These are phyloP conservation scores for Coemansia sp. DNA, from an alignment of 192 early-diverging fungal species.

Conservation along the genomic window DNA sequence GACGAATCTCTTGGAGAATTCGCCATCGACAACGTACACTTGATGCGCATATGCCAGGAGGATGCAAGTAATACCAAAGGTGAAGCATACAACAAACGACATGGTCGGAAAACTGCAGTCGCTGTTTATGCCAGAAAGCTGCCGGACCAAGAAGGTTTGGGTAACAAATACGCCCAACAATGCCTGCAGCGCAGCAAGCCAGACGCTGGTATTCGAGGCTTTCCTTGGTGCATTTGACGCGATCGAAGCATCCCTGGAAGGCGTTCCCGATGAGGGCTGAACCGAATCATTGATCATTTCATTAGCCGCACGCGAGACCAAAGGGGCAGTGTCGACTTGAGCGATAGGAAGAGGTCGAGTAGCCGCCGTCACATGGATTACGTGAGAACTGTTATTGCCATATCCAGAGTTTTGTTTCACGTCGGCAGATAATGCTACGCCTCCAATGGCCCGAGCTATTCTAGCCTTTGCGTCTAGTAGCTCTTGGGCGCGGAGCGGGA, in stretches of 20 bases:
- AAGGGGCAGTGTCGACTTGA: not conserved
- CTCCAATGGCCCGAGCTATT: not conserved
- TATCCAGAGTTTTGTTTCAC: not conserved
- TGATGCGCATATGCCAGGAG: constrained; percentile 30
- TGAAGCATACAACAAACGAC: not conserved
- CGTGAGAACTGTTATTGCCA: not conserved
- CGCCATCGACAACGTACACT: constrained; percentile 20
- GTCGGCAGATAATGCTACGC: not conserved
- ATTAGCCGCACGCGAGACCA: not conserved
- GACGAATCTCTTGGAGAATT: constrained; percentile 37
- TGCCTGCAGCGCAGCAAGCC: constrained; percentile 12
- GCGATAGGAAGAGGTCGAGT: not conserved
- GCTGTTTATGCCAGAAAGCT: not conserved
- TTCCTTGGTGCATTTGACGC: not conserved
- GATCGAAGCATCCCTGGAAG: not conserved
- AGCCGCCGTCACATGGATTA: not conserved
- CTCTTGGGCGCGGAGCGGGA: not conserved
- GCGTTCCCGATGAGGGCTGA: not conserved
- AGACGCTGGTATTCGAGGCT: constrained; percentile 18
- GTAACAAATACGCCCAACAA: constrained; percentile 5
- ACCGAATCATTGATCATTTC: not conserved
- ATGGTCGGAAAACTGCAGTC: constrained; percentile 4
- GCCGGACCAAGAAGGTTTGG: not conserved
- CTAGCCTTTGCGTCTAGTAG: not conserved
- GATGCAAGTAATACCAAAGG: not conserved